Evolutionary conservation across 148 eudicot species (phyloP).

Genomic region (Fallopia convolvulus): DNA sequence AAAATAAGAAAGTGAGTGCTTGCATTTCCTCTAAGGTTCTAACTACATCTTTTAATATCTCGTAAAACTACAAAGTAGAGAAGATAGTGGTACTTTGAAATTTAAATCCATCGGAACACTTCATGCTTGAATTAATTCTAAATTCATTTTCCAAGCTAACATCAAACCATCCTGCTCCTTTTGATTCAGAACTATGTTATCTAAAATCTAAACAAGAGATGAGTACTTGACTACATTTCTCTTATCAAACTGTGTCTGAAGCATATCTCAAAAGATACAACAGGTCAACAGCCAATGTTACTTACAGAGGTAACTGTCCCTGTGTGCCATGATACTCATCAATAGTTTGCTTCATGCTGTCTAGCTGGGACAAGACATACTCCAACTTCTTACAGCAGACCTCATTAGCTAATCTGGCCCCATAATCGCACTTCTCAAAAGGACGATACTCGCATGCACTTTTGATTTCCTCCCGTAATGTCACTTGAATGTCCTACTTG

Average conservation of each 20-base stretch:
- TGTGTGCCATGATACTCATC: conserved; percentile 42
- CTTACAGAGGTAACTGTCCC: neutral
- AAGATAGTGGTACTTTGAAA: neutral
- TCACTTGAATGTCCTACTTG: conserved; percentile 72
- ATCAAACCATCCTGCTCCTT: neutral
- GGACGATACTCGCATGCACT: conserved; percentile 96
- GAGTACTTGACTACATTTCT: neutral
- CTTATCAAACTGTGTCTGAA: neutral
- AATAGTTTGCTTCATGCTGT: conserved; percentile 59
- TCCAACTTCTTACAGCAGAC: conserved; percentile 80
- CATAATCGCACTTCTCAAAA: conserved; percentile 93
- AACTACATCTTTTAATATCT: neutral
- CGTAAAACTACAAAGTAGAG: neutral
- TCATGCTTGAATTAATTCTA: neutral
- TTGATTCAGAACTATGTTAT: neutral
- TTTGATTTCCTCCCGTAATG: conserved; percentile 86
- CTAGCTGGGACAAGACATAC: conserved; percentile 45
- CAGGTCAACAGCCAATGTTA: neutral
- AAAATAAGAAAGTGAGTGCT: neutral
- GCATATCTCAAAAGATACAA: neutral
- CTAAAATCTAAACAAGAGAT: neutral
- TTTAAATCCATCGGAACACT: neutral
- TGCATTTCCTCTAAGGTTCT: neutral
- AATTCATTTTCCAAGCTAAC: neutral
- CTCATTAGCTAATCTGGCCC: conserved; percentile 81